phyloP scores from a whole-genome alignment of 306 rosid genomes.

The Vicia sativa region DNA sequence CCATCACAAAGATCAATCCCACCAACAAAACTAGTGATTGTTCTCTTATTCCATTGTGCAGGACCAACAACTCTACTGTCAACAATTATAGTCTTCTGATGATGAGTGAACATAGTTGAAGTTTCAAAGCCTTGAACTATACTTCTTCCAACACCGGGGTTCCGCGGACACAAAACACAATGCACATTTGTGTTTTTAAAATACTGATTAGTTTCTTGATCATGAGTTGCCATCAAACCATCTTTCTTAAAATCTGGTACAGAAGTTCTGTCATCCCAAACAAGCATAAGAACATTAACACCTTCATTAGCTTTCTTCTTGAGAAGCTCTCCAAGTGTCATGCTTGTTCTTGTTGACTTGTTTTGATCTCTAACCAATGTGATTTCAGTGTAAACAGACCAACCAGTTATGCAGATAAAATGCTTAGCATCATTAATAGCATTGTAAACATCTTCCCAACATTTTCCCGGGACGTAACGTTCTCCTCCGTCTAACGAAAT shows the following conservation, averaged over 20 bases:
- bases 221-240: conserved; percentile 86
- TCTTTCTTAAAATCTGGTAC: conserved; percentile 53
- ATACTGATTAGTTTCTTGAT: conserved; percentile 62
- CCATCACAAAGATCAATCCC: conserved; percentile 93
- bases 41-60: conserved; percentile 40
- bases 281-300: conserved; percentile 72
- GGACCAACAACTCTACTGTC: conserved; percentile 42
- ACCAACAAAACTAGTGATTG: conserved; percentile 68
- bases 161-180: conserved; percentile 68
- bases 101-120: conserved; percentile 84
- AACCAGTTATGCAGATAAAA: conserved; percentile 78
- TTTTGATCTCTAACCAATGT: conserved; percentile 58
- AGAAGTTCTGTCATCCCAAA: conserved; percentile 89
- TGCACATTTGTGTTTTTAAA: conserved; percentile 65
- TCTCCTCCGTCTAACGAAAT: conserved; percentile 28
- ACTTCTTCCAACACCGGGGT: conserved; percentile 70
- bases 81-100: conserved; percentile 70
- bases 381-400: conserved; percentile 74
- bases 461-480: conserved; percentile 41
- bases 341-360: conserved; percentile 18
- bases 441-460: conserved; percentile 83
- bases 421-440: conserved; percentile 63
- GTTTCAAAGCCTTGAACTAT: conserved; percentile 58
- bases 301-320: conserved; percentile 76
- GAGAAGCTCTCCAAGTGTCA: conserved; percentile 70